Conservation (phyloP, 495 filamentous ascomycete species). For the Xylaria longipes region DNA sequence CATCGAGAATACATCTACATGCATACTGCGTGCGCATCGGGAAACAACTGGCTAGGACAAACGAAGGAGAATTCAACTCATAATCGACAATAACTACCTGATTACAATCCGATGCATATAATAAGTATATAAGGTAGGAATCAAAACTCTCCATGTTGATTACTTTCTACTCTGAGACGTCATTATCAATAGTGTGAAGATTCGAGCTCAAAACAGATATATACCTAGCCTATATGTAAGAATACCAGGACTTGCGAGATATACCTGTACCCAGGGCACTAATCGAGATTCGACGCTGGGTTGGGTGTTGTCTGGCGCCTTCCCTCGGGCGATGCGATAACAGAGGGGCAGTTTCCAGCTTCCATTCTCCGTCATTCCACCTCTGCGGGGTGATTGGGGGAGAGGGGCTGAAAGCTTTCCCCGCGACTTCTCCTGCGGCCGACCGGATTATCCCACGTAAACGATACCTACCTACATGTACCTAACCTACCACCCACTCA, state of each 20-base stretch:
- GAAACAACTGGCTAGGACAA: neutral
- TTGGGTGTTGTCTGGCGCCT: neutral
- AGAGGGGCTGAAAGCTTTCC: neutral
- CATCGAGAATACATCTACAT: neutral
- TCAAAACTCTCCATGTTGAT: neutral
- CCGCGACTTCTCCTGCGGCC: neutral
- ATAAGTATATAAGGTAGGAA: neutral
- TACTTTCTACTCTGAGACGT: neutral
- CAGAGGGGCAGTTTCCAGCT: conserved; percentile 4
- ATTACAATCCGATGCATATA: neutral
- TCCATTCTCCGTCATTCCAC: conserved; percentile 8
- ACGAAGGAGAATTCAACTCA: neutral
- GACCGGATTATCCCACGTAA: neutral
- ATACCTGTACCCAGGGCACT: too few relatives aligned
- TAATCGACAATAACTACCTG: neutral
- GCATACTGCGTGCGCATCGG: neutral
- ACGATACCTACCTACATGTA: neutral
- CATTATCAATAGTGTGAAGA: neutral
- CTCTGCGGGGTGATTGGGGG: neutral
- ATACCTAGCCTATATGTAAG: too few relatives aligned
- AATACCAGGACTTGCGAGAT: too few relatives aligned
- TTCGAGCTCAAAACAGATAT: too few relatives aligned
- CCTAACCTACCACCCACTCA: conserved; percentile 3
- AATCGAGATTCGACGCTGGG: conserved; percentile 1
- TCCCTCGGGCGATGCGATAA: neutral